Conservation (phyloP, 2,329 filamentous ascomycete species). For the Beauveria sp. region DNA sequence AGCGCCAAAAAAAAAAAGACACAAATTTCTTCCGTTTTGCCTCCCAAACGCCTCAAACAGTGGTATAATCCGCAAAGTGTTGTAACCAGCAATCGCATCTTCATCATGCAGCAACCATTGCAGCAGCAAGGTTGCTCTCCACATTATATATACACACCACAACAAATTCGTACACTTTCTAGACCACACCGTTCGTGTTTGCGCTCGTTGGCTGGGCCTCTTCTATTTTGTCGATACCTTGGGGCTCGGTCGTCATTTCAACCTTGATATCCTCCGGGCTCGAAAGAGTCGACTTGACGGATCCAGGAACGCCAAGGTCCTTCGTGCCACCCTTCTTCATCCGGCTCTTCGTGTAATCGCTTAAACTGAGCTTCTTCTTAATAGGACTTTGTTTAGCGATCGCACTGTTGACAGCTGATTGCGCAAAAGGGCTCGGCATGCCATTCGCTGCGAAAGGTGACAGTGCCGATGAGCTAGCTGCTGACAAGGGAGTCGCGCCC, state of each 20-base stretch:
- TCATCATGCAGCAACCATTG: constrained; percentile 6
- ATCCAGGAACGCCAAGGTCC: constrained; percentile 19
- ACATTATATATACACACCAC: constrained; percentile 11
- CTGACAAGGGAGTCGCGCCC: constrained; percentile 40
- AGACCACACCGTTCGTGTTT: constrained; percentile 12
- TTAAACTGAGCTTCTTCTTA: constrained; percentile 61
- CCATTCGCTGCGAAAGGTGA: constrained; percentile 41
- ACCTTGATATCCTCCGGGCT: constrained; percentile 30
- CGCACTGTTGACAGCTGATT: constrained; percentile 34
- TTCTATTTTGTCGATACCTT: constrained; percentile 21
- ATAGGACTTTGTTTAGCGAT: constrained; percentile 48
- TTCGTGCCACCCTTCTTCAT: constrained; percentile 45
- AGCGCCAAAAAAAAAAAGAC: constrained; percentile 5
- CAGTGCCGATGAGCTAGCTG: constrained; percentile 34
- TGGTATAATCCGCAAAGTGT: constrained; percentile 9
- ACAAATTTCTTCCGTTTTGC: background rate
- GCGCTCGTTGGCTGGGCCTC: constrained; percentile 18
- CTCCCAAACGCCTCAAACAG: constrained; percentile 2
- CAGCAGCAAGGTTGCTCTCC: background rate
- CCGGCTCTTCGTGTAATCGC: constrained; percentile 53
- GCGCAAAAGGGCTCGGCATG: constrained; percentile 35
- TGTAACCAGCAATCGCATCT: constrained; percentile 3
- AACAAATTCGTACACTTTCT: constrained; percentile 5
- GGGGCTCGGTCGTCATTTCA: constrained; percentile 26
- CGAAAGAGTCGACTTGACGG: constrained; percentile 27